phyloP scores from a whole-genome alignment of 176 grass and related monocot genomes.

The Zoysia japonica region DNA sequence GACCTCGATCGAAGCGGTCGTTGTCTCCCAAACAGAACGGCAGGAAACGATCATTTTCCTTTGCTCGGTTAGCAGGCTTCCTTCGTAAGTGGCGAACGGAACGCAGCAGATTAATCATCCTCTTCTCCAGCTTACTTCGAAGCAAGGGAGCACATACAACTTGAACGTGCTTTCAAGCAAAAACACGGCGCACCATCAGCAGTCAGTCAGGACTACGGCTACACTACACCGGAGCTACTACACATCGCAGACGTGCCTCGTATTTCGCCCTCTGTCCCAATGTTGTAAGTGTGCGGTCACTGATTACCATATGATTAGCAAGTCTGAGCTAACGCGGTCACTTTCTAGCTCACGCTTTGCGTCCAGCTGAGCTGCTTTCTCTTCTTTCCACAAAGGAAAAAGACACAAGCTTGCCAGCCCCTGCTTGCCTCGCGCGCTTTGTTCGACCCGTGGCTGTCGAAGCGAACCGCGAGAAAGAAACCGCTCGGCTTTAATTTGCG shows the following conservation, averaged over 20 bases:
- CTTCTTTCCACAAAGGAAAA: slow-evolving; percentile 49
- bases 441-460: slow-evolving; percentile 29
- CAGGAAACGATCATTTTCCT: background rate
- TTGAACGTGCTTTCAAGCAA: slow-evolving; percentile 23
- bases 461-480: slow-evolving; percentile 16
- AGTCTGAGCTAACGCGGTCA: slow-evolving; percentile 43
- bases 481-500: slow-evolving; percentile 43
- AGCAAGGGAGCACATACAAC: slow-evolving; percentile 15
- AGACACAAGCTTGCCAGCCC: background rate
- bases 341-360: slow-evolving; percentile 39
- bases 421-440: slow-evolving; percentile 26
- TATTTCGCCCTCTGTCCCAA: background rate
- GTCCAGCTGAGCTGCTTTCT: slow-evolving; percentile 33
- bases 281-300: background rate
- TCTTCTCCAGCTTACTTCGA: background rate
- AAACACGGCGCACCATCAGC: background rate
- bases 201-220: background rate
- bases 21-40: background rate
- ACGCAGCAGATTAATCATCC: background rate
- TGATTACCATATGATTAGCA: slow-evolving; percentile 42
- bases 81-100: background rate
- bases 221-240: no score
- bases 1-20: slow-evolving; percentile 11
- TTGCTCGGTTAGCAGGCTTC: background rate
- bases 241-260: background rate